phyloP scores from a whole-genome alignment of 75 land plant genomes.

The Selaginella tamariscina region DNA sequence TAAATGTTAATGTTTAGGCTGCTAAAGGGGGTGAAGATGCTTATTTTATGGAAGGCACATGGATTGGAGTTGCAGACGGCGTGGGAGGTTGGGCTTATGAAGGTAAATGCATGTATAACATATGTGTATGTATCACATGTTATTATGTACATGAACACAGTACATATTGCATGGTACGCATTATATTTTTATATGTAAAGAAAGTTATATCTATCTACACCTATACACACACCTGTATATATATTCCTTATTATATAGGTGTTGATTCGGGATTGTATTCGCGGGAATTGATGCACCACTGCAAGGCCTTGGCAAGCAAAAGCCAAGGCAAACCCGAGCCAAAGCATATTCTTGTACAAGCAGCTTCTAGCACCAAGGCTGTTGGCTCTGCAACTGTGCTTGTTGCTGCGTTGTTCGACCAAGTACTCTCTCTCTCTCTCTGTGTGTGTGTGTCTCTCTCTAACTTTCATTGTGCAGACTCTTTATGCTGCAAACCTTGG shows the following conservation, averaged over 20 bases:
- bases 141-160: too few species aligned
- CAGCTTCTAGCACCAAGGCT: slow-evolving; percentile 40
- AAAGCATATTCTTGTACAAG: slow-evolving; percentile 34
- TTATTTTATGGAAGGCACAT: slow-evolving; percentile 47
- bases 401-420: slow-evolving; percentile 49
- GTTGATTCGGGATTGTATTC: slow-evolving; percentile 66
- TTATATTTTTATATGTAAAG: too few species aligned
- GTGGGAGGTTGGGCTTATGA: slow-evolving; percentile 85
- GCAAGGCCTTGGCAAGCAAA: slow-evolving; percentile 35
- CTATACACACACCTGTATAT: too few species aligned
- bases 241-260: slow-evolving; percentile 40
- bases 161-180: too few species aligned
- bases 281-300: slow-evolving; percentile 65
- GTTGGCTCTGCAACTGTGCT: slow-evolving; percentile 62
- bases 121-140: too few species aligned
- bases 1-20: slow-evolving; percentile 40
- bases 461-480: slow-evolving; percentile 34
- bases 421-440: slow-evolving; percentile 28
- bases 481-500: slow-evolving; percentile 73
- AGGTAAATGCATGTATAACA: slow-evolving; percentile 46
- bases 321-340: slow-evolving; percentile 25
- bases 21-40: slow-evolving; percentile 92
- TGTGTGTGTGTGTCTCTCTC: neutral
- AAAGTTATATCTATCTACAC: too few species aligned
- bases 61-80: slow-evolving; percentile 93